Evolutionary conservation across 202 grass and related monocot genomes (phyloP).

Genomic region (Brachypodium distachyon): DNA sequence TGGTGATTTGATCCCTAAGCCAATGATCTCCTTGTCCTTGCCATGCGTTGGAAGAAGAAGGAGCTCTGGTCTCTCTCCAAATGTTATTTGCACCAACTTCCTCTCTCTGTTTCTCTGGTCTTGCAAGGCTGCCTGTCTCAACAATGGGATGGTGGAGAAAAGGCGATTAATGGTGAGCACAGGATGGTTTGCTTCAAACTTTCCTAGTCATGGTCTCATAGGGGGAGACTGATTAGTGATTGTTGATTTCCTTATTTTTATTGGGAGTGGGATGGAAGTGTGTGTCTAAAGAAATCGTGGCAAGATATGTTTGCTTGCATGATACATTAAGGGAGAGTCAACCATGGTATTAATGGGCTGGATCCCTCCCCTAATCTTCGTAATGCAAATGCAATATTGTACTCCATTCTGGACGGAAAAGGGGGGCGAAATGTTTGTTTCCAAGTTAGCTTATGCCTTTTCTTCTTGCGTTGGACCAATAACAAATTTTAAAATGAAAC

Average conservation of each 20-base stretch:
- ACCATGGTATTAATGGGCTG: constrained; percentile 10
- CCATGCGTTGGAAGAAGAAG: not conserved
- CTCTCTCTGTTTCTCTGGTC: no score
- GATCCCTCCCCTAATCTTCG: not conserved
- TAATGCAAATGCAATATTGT: not conserved
- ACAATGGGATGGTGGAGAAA: not conserved
- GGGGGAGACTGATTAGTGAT: not conserved
- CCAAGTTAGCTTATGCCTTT: not conserved
- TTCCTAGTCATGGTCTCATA: constrained; percentile 19
- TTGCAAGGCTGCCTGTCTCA: no score
- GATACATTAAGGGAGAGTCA: constrained; percentile 19
- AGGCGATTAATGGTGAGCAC: not conserved
- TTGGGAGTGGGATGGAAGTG: constrained; percentile 29
- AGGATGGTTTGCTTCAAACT: not conserved
- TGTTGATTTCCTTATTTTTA: not conserved
- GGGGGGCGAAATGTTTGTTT: not conserved
- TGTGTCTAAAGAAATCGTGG: not conserved
- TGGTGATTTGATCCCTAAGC: constrained; percentile 25
- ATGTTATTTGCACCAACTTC: not conserved
- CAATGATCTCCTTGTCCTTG: constrained; percentile 21
- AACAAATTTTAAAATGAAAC: not conserved
- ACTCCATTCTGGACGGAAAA: not conserved
- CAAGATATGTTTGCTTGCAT: constrained; percentile 20
- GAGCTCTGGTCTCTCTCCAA: not conserved
- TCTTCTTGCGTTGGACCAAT: not conserved